Base-by-base conservation (phyloP, 148 eudicot genomes). In the Cornus florida region DNA sequence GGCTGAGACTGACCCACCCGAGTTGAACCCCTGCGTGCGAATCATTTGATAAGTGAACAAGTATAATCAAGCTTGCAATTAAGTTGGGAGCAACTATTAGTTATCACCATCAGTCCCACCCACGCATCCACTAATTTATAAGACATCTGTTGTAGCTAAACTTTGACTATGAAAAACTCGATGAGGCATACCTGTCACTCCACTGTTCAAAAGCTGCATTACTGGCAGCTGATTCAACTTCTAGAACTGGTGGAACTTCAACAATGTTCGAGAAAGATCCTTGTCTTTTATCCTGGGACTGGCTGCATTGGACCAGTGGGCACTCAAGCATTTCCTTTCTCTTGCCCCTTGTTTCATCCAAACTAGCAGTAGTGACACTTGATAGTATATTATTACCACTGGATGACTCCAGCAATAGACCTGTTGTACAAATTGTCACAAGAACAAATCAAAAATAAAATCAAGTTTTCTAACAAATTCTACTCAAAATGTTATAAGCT, bases 161-260 rank as follows among this genome's bases (percentile, higher is more conserved):
- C 48, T 65, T 23, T 10, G 32, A 33, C 6, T 4, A 39, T 50
- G 64, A 50, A 72, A 57, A 22, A 38, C 48, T 33, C 12, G 10
- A 46, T 38, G 10, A 46, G 24, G 74, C 80, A 56, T 69, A 81
- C 86, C 86, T 81, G 81, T 70, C 65, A 13, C 72, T 71, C 57
- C 48, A 56, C 13, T 69, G 78, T 64, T 69, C 67, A 46, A 28
- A 39, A 84, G 32, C 50, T 59, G 75, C 72, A 80, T 76, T 77
- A 69, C 72, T 35, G 62, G 35, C 70, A 67, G 31, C n/a, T 60
- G 75, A 73, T 69, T 77, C 73, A 71, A 14, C 81, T 69, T 80
- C 81, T 67, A 38, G n/a, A 56, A 73, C 31, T 28, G 81, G 74
- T 28, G 81, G 74, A 72, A 69, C 32, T 59, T 71, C 67, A 48